Percentiles rank a stretch among this genome's conserved stretches.
Evolutionary conservation across 495 filamentous ascomycete genomes (phyloP).

Genomic region (Polyplosphaeria fusca): DNA sequence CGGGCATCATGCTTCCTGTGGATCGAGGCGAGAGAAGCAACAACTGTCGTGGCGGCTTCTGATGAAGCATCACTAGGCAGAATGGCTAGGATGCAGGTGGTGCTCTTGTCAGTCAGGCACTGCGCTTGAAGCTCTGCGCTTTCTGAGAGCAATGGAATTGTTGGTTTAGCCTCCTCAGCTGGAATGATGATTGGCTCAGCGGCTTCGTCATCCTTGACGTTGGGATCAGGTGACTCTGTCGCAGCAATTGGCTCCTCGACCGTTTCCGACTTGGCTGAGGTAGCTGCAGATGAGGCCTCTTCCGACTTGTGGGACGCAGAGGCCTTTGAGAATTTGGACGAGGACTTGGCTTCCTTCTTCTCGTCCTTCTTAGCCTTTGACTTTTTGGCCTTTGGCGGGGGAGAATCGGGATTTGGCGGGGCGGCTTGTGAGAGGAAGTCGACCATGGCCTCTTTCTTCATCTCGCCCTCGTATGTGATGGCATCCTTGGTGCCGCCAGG

Average conservation of each 20-base stretch:
- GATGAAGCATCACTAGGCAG: slow-evolving; percentile 53
- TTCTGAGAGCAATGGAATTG: slow-evolving; percentile 53
- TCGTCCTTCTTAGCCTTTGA: slow-evolving; percentile 49
- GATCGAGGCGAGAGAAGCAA: slow-evolving; percentile 69
- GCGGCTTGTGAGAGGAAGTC: slow-evolving; percentile 79
- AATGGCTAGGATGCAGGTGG: slow-evolving; percentile 82
- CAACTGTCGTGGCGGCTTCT: slow-evolving; percentile 49
- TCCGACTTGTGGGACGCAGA: slow-evolving; percentile 46
- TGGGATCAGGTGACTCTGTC: slow-evolving; percentile 49
- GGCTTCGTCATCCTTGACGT: slow-evolving; percentile 43
- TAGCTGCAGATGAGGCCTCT: slow-evolving; percentile 40
- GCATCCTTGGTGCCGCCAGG: slow-evolving; percentile 67
- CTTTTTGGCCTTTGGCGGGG: slow-evolving; percentile 47
- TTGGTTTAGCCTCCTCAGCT: slow-evolving; percentile 48
- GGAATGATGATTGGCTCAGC: slow-evolving; percentile 51
- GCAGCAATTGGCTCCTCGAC: slow-evolving; percentile 45
- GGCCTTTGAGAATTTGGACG: slow-evolving; percentile 42
- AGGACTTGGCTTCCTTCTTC: slow-evolving; percentile 35
- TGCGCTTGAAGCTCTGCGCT: slow-evolving; percentile 59
- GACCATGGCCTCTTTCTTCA: slow-evolving; percentile 80
- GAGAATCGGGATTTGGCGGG: slow-evolving; percentile 68
- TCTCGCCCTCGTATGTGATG: slow-evolving; percentile 74
- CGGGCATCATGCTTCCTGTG: slow-evolving; percentile 66
- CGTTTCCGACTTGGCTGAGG: slow-evolving; percentile 43
- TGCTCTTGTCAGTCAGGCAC: slow-evolving; percentile 73